phyloP scores from a whole-genome alignment of 371 early-diverging fungal genomes.

The Haplosporangium sp. region DNA sequence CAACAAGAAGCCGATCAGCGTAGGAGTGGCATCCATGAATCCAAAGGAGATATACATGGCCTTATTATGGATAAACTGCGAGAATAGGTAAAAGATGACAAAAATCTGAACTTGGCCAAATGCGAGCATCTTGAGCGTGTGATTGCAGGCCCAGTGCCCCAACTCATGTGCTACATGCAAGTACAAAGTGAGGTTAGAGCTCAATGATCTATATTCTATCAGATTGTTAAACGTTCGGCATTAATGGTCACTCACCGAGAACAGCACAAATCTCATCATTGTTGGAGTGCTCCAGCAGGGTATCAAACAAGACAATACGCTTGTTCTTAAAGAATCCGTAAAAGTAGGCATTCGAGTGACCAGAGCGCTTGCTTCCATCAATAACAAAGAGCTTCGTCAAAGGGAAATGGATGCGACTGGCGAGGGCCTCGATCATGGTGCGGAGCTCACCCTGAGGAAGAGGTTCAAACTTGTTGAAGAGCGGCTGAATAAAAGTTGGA shows the following conservation, averaged over 20 bases:
- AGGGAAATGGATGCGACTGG: constrained; percentile 91
- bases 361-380: constrained; percentile 94
- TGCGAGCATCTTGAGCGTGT: constrained; percentile 80
- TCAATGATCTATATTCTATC: not conserved
- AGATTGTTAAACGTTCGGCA: not conserved
- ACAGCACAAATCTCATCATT: constrained; percentile 94
- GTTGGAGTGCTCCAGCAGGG: constrained; percentile 87
- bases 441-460: constrained; percentile 90
- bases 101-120: constrained; percentile 84
- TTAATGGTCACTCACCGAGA: constrained; percentile 65
- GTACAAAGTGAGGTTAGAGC: not conserved
- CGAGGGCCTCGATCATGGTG: constrained; percentile 86
- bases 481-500: constrained; percentile 96
- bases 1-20: constrained; percentile 88
- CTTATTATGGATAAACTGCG: constrained; percentile 74
- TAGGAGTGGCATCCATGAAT: constrained; percentile 74
- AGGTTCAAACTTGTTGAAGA: constrained; percentile 97
- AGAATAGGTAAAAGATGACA: constrained; percentile 87
- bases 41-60: constrained; percentile 89
- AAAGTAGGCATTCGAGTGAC: constrained; percentile 99
- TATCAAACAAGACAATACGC: constrained; percentile 98
- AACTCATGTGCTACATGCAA: constrained; percentile 86
- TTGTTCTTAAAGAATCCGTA: constrained; percentile 97
- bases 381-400: constrained; percentile 94
- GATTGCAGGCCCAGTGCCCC: constrained; percentile 96